phyloP scores from a whole-genome alignment of 169 alveolate species.

The Amoebophrya sp. region DNA sequence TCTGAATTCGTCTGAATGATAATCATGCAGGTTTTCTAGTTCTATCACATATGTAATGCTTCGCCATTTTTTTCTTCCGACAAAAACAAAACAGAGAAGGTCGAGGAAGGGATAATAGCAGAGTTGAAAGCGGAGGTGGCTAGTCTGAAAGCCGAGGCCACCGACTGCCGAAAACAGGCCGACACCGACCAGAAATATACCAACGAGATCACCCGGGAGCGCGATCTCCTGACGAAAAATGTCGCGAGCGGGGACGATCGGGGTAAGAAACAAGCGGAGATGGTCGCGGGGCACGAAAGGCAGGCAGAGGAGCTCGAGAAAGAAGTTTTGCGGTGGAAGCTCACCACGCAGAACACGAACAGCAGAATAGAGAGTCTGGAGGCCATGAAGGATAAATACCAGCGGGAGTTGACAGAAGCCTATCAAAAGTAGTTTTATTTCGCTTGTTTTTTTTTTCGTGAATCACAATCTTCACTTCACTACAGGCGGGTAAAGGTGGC shows the following conservation, averaged over 20 bases:
- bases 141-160: not conserved
- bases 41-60: too few species aligned
- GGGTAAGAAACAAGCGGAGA: not conserved
- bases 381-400: not conserved
- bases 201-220: not conserved
- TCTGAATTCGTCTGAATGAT: too few species aligned
- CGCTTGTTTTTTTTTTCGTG: not conserved
- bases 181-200: not conserved
- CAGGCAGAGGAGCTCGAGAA: not conserved
- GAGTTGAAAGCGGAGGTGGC: conserved; percentile 15
- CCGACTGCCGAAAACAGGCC: not conserved
- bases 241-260: not conserved
- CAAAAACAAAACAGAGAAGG: not conserved
- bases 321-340: not conserved
- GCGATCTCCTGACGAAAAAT: not conserved
- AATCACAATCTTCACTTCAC: too few species aligned
- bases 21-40: too few species aligned
- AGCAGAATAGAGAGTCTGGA: not conserved
- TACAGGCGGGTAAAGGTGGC: too few species aligned
- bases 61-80: too few species aligned
- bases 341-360: not conserved
- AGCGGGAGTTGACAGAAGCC: not conserved
- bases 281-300: conserved; percentile 9
- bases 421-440: not conserved
- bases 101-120: not conserved